These are phyloP conservation scores for Gastrodia elata DNA, from an alignment of 106 monocot genomes.

Conservation along the genomic window DNA sequence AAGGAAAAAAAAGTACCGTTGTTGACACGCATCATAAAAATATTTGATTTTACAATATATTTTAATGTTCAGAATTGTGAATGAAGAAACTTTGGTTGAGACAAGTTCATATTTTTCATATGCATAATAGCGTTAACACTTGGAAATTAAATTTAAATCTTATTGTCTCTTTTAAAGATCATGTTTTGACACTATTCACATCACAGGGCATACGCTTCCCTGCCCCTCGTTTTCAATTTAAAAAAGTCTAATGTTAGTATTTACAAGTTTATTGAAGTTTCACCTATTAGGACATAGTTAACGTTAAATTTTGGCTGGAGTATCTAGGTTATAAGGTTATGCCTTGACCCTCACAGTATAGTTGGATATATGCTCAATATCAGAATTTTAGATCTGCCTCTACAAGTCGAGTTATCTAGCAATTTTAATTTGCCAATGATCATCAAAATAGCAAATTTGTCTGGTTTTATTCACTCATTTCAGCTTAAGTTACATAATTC, in stretches of 20 bases:
- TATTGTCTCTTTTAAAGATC: not conserved
- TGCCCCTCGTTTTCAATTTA: too few species aligned
- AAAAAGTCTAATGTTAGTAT: not conserved
- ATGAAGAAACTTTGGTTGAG: too few species aligned
- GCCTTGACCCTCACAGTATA: not conserved
- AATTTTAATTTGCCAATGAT: not conserved
- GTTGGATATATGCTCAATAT: not conserved
- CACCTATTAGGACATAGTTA: too few species aligned
- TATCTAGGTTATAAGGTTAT: not conserved
- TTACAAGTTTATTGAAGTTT: not conserved
- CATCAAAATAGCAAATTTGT: not conserved
- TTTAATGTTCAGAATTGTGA: too few species aligned
- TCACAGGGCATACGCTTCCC: not conserved
- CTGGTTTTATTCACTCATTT: not conserved
- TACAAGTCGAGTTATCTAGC: not conserved
- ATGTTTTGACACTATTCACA: not conserved
- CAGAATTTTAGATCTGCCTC: not conserved
- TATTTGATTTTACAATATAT: too few species aligned
- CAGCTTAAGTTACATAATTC: not conserved
- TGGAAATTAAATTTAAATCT: not conserved
- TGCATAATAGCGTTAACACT: not conserved
- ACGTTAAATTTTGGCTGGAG: too few species aligned
- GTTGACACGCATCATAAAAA: too few species aligned
- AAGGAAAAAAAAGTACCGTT: too few species aligned
- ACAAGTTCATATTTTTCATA: not conserved